Conservation (phyloP, 2,329 filamentous ascomycete genomes). For the Sphaerulina vaccinii region DNA sequence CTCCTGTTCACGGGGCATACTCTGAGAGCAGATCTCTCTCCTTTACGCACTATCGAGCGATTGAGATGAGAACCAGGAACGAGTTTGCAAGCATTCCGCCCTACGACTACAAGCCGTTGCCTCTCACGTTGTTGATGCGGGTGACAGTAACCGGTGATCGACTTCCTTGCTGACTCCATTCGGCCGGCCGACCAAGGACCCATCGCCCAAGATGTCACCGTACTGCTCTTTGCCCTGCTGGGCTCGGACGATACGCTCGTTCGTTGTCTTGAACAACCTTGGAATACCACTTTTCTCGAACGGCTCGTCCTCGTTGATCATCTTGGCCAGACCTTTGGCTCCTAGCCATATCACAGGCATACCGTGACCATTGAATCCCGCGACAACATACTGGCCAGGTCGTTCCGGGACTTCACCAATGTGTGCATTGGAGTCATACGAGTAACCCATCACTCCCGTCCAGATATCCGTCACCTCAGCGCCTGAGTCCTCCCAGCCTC, state of each 20-base stretch:
- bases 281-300: constrained; percentile 22
- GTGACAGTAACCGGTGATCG: background rate
- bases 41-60: too few relatives aligned
- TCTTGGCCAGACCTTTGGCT: constrained; percentile 43
- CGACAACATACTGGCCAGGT: constrained; percentile 17
- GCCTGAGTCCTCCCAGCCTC: constrained; percentile 49
- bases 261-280: constrained; percentile 21
- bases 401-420: constrained; percentile 23
- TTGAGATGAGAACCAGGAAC: background rate
- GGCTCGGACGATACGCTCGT: constrained; percentile 20
- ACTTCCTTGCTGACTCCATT: background rate
- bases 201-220: constrained; percentile 24
- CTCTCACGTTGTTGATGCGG: too few relatives aligned
- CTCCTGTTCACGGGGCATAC: too few relatives aligned
- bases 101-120: too few relatives aligned
- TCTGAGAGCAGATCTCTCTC: too few relatives aligned
- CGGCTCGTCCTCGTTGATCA: constrained; percentile 31
- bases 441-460: constrained; percentile 41
- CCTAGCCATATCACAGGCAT: constrained; percentile 41
- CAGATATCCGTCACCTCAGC: constrained; percentile 42
- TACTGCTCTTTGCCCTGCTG: constrained; percentile 18
- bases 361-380: constrained; percentile 23
- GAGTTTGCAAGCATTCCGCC: too few relatives aligned
- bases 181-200: background rate
- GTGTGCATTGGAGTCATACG: constrained; percentile 20